A percentile compares a stretch with the other conserved stretches of the same genome.
Evolutionary conservation across 2,329 filamentous ascomycete genomes (phyloP).

Genomic region (Alternaria gaisen): DNA sequence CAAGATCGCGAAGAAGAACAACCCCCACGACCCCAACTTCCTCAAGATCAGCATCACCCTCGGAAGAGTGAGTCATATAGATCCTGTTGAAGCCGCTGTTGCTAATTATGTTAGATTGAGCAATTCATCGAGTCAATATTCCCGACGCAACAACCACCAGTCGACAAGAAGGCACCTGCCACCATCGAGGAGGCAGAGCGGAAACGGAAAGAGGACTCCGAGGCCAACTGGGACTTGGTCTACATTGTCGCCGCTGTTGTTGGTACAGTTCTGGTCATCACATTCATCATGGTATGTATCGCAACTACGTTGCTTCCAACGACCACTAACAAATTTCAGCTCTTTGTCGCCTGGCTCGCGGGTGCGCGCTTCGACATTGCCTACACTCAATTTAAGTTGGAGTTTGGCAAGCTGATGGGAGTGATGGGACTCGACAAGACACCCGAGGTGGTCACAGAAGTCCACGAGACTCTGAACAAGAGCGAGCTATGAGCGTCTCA

Average conservation of each 20-base stretch:
- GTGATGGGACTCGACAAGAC: constrained; percentile 31
- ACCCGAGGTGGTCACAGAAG: constrained; percentile 25
- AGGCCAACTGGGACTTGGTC: constrained; percentile 63
- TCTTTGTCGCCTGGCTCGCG: constrained; percentile 78
- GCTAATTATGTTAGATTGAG: constrained; percentile 71
- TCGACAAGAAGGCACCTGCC: constrained; percentile 38
- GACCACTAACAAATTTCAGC: constrained; percentile 59
- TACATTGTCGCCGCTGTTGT: constrained; percentile 74
- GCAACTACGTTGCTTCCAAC: constrained; percentile 18
- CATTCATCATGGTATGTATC: constrained; percentile 77
- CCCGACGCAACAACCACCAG: constrained; percentile 79
- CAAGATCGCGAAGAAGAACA: constrained; percentile 91
- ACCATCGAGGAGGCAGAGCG: constrained; percentile 66
- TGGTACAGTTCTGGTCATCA: constrained; percentile 74
- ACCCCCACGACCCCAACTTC: constrained; percentile 90
- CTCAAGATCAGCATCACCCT: constrained; percentile 90
- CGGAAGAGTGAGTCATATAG: constrained; percentile 70
- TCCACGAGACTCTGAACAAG: constrained; percentile 43
- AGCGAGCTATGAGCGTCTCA: constrained; percentile 52
- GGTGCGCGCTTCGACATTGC: constrained; percentile 84
- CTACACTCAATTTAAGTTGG: constrained; percentile 64
- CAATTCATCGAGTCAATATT: constrained; percentile 95
- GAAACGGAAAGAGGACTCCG: constrained; percentile 61
- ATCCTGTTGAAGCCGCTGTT: constrained; percentile 1
- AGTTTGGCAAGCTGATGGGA: constrained; percentile 50